These are phyloP conservation scores for Neurospora discreta DNA, from an alignment of 495 filamentous ascomycete genomes.

Conservation along the genomic window DNA sequence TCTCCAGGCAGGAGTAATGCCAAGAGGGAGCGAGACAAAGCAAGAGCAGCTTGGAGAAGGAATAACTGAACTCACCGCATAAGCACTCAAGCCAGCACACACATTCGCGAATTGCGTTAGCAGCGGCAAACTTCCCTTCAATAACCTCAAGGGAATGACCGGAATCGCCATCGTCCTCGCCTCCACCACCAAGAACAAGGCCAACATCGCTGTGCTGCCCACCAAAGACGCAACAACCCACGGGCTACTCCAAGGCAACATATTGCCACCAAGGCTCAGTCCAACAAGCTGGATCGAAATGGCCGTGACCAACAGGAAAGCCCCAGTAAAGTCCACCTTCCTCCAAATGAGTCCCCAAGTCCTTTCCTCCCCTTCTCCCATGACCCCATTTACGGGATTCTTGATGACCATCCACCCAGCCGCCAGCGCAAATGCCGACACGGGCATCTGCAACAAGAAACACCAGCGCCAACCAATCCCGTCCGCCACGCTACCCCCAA, in stretches of 20 bases:
- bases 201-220: constrained; percentile 39
- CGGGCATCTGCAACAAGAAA: constrained; percentile 39
- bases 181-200: constrained; percentile 42
- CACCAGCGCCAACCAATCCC: constrained; percentile 41
- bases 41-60: not conserved
- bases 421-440: constrained; percentile 42
- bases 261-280: constrained; percentile 50
- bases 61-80: constrained; percentile 37
- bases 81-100: constrained; percentile 50
- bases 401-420: constrained; percentile 44
- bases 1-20: not conserved
- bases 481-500: constrained; percentile 39
- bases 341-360: constrained; percentile 32
- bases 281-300: constrained; percentile 48
- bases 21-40: not conserved
- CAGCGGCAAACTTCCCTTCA: constrained; percentile 40
- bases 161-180: constrained; percentile 48
- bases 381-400: constrained; percentile 15
- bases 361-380: constrained; percentile 8
- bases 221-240: constrained; percentile 45
- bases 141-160: constrained; percentile 47
- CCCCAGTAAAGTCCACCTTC: constrained; percentile 45
- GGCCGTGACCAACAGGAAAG: constrained; percentile 44
- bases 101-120: constrained; percentile 49
- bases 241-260: constrained; percentile 45